A percentile compares a stretch with the other conserved stretches of the same genome.
phyloP scores from a whole-genome alignment of 2,329 filamentous ascomycete species.

The Grosmannia serpens region DNA sequence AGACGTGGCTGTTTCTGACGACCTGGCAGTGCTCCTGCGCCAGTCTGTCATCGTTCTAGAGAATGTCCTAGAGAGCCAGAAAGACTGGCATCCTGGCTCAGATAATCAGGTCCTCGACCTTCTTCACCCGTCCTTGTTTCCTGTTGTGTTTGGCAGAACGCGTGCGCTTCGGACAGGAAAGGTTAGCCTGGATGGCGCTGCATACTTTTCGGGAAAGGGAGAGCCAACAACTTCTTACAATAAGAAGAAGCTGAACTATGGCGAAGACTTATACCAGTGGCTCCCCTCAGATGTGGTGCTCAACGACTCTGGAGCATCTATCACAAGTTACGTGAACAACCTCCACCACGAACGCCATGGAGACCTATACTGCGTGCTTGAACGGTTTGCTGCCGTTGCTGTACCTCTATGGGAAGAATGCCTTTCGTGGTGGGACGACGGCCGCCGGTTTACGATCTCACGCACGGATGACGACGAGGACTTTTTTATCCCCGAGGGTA shows the following conservation, averaged over 20 bases:
- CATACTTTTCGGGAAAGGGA: slow-evolving; percentile 15
- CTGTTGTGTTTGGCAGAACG: slow-evolving; percentile 31
- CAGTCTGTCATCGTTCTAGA: slow-evolving; percentile 29
- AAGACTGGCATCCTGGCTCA: slow-evolving; percentile 45
- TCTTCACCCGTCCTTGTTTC: slow-evolving; percentile 48
- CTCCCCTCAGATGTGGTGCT: slow-evolving; percentile 26
- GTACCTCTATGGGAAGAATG: slow-evolving; percentile 29
- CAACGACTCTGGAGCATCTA: slow-evolving; percentile 15
- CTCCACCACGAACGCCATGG: slow-evolving; percentile 25
- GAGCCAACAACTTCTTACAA: slow-evolving; percentile 1
- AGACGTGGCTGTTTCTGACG: slow-evolving; percentile 29
- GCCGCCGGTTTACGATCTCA: not conserved
- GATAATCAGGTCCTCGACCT: slow-evolving; percentile 43
- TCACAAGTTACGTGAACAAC: slow-evolving; percentile 35
- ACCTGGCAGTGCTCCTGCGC: slow-evolving; percentile 22
- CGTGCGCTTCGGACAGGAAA: slow-evolving; percentile 21
- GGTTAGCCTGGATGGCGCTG: slow-evolving; percentile 16
- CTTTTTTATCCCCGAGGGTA: slow-evolving; percentile 6
- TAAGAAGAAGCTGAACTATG: not conserved
- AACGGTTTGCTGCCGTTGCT: slow-evolving; percentile 22
- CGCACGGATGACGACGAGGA: slow-evolving; percentile 6
- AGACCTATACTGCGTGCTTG: slow-evolving; percentile 22
- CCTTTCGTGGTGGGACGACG: slow-evolving; percentile 5
- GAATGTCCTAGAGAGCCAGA: slow-evolving; percentile 21
- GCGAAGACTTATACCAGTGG: slow-evolving; percentile 17